Percentiles rank a stretch among this genome's conserved stretches.
These are phyloP conservation scores for Dysphania ambrosioides DNA, from an alignment of 148 eudicot genomes.

Conservation along the genomic window DNA sequence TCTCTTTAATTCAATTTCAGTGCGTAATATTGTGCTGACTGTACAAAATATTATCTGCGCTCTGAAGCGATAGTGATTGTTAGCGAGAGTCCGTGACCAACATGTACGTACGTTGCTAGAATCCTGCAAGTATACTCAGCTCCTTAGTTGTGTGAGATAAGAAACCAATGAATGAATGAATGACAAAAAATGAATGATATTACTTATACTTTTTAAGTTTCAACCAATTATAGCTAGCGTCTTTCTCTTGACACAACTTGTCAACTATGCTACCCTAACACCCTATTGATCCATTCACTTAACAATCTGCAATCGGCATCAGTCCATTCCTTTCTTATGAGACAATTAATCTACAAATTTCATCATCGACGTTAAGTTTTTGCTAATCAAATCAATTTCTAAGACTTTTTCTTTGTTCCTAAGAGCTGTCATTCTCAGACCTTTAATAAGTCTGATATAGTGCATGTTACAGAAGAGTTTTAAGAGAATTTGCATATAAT, in stretches of 20 bases:
- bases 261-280: too few species aligned
- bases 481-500: too few species aligned
- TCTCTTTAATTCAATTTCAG: neutral
- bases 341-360: neutral
- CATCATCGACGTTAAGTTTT: neutral
- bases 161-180: neutral
- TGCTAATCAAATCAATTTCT: too few species aligned
- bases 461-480: too few species aligned
- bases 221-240: too few species aligned
- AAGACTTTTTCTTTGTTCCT: too few species aligned
- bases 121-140: too few species aligned
- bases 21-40: neutral
- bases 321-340: neutral
- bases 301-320: neutral
- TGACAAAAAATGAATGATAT: too few species aligned
- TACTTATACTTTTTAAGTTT: too few species aligned
- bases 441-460: too few species aligned
- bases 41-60: conserved; percentile 17
- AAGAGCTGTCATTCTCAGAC: too few species aligned
- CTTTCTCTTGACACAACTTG: neutral
- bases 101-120: too few species aligned
- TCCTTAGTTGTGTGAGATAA: neutral
- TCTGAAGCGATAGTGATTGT: conserved; percentile 6
- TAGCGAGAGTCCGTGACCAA: neutral
- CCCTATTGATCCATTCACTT: neutral